Evolutionary conservation across 192 early-diverging fungal genomes (phyloP).

Genomic region (Coemansia sp.): DNA sequence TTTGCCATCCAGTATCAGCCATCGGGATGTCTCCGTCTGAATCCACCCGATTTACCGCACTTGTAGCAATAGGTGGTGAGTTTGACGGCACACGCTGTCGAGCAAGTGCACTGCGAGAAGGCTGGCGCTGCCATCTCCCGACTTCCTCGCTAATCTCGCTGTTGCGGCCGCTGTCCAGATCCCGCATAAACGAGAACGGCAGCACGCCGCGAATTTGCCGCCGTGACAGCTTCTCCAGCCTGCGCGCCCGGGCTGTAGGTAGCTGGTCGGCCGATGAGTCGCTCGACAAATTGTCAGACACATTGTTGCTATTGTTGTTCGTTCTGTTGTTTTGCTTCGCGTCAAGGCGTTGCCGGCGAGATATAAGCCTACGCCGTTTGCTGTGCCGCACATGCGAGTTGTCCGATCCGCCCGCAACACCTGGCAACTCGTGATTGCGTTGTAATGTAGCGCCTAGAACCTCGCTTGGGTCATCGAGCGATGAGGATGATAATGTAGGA

Average conservation of each 20-base stretch:
- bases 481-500: slow-evolving; percentile 1
- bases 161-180: slow-evolving; percentile 19
- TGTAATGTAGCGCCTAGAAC: background rate
- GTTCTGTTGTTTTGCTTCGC: background rate
- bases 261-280: slow-evolving; percentile 5
- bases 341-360: background rate
- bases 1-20: background rate
- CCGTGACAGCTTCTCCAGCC: slow-evolving; percentile 23
- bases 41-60: background rate
- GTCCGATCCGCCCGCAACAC: background rate
- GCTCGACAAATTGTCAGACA: background rate
- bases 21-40: slow-evolving; percentile 6
- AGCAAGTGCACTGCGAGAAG: background rate
- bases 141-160: slow-evolving; percentile 21
- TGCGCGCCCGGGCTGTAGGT: slow-evolving; percentile 23
- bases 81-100: slow-evolving; percentile 19
- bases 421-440: background rate
- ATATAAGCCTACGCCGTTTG: slow-evolving; percentile 8
- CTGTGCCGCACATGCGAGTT: background rate
- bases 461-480: background rate
- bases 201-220: slow-evolving; percentile 45
- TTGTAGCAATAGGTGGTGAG: slow-evolving; percentile 9
- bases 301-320: too few relatives aligned
- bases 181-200: slow-evolving; percentile 52
- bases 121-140: slow-evolving; percentile 6